These are phyloP conservation scores for Nymphaea colorata DNA, from an alignment of 164 flowering plant species.

Conservation along the genomic window DNA sequence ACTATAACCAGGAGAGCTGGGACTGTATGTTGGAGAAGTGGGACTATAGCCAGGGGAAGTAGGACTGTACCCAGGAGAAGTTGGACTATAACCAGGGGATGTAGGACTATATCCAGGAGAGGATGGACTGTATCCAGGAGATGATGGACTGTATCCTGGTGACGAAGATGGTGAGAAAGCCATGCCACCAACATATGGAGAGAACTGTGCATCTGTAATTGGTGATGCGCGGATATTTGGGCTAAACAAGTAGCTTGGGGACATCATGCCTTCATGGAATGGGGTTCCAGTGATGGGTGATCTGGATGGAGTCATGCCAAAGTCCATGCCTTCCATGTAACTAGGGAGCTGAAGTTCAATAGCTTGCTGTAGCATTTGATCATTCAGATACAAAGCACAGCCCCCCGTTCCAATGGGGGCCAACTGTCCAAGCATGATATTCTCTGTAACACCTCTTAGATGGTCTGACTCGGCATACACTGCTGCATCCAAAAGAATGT, in stretches of 20 bases:
- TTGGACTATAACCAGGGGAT: slow-evolving; percentile 91
- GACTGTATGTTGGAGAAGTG: slow-evolving; percentile 80
- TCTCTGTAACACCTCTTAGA: slow-evolving; percentile 89
- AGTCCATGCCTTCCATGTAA: slow-evolving; percentile 87
- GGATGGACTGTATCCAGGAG: slow-evolving; percentile 87
- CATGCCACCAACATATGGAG: slow-evolving; percentile 91
- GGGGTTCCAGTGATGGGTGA: slow-evolving; percentile 85
- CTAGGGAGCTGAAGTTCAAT: slow-evolving; percentile 89
- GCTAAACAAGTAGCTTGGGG: slow-evolving; percentile 75
- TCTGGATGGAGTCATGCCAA: slow-evolving; percentile 86
- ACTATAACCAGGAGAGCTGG: slow-evolving; percentile 85
- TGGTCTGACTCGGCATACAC: slow-evolving; percentile 84
- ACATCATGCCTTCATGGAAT: slow-evolving; percentile 89
- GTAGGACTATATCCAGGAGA: slow-evolving; percentile 95
- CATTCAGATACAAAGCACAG: slow-evolving; percentile 77
- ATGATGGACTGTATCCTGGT: slow-evolving; percentile 84
- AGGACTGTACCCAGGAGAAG: slow-evolving; percentile 93
- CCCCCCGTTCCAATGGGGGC: slow-evolving; percentile 97
- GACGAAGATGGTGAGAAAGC: slow-evolving; percentile 88
- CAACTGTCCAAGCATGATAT: slow-evolving; percentile 96
- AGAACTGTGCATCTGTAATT: slow-evolving; percentile 69
- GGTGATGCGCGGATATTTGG: slow-evolving; percentile 77
- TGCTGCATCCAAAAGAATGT: slow-evolving; percentile 97
- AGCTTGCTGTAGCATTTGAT: slow-evolving; percentile 90
- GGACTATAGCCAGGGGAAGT: slow-evolving; percentile 91